Conservation (phyloP, 2,329 filamentous ascomycete genomes). For the Tolypocladium tundrense region DNA sequence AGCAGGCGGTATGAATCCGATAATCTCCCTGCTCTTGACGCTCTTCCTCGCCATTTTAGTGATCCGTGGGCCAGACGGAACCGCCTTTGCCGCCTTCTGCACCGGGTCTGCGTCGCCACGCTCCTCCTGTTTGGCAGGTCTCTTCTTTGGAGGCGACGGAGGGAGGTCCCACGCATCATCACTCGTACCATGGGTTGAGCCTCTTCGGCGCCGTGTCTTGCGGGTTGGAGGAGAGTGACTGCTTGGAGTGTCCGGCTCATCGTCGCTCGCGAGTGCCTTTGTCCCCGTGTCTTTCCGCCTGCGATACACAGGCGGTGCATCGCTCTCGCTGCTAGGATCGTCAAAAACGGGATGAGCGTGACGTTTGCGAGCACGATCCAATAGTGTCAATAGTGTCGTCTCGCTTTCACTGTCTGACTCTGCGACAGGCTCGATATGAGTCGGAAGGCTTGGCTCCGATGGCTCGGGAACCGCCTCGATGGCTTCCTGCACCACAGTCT, state of each 20-base stretch:
- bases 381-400: neutral
- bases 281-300: neutral
- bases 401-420: neutral
- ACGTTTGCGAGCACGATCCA: neutral
- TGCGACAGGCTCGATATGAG: neutral
- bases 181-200: neutral
- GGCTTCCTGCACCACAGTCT: neutral
- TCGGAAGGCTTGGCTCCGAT: neutral
- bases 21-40: conserved; percentile 36
- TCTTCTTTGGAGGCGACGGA: neutral
- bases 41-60: conserved; percentile 29
- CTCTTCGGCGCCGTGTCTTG: neutral
- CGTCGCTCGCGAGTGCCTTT: neutral
- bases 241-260: neutral
- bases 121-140: neutral
- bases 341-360: neutral
- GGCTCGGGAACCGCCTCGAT: neutral
- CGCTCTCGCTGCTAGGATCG: neutral
- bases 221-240: neutral
- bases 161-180: conserved; percentile 4
- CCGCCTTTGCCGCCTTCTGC: neutral
- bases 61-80: conserved; percentile 21
- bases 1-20: conserved; percentile 23
- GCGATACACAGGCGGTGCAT: neutral
- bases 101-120: neutral